Evolutionary conservation across 768 basidiomycete genomes (phyloP).

Genomic region (Mrakia blollopis): DNA sequence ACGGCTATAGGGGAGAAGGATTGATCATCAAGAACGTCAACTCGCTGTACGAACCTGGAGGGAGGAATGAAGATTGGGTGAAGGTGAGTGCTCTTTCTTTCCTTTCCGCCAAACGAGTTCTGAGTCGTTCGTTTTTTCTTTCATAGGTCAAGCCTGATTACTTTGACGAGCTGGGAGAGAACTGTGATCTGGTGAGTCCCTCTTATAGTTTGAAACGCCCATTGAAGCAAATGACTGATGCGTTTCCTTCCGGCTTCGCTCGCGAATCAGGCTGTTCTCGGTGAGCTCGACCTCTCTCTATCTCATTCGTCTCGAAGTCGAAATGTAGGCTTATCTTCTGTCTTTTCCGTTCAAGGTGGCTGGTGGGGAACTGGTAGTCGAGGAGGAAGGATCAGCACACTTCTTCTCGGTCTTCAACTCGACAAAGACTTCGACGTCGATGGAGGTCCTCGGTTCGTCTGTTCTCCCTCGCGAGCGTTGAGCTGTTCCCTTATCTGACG

Average conservation of each 20-base stretch:
- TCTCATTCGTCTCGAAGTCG: not conserved
- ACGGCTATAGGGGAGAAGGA: conserved; percentile 78
- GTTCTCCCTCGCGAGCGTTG: not conserved
- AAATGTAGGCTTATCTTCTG: not conserved
- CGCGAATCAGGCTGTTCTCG: not conserved
- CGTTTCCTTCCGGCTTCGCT: not conserved
- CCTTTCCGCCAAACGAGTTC: not conserved
- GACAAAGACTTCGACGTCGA: conserved; percentile 58
- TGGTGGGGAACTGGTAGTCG: conserved; percentile 82
- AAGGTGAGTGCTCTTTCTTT: conserved; percentile 64
- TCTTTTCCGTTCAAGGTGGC: conserved; percentile 53
- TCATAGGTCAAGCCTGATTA: conserved; percentile 76
- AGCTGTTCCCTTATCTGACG: not conserved
- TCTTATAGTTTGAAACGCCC: not conserved
- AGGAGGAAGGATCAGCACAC: conserved; percentile 79
- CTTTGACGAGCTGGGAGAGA: conserved; percentile 48
- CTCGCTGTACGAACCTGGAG: conserved; percentile 76
- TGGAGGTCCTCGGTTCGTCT: conserved; percentile 56
- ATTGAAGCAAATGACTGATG: not conserved
- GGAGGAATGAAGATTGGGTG: conserved; percentile 85
- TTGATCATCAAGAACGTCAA: conserved; percentile 82
- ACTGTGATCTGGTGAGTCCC: conserved; percentile 22
- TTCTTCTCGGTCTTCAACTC: conserved; percentile 75
- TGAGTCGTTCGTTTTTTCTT: not conserved
- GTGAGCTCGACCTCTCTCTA: not conserved